Percentiles rank a stretch among this genome's conserved stretches.
phyloP scores from a whole-genome alignment of 441 rosid genomes.

The Mallotus japonicus region DNA sequence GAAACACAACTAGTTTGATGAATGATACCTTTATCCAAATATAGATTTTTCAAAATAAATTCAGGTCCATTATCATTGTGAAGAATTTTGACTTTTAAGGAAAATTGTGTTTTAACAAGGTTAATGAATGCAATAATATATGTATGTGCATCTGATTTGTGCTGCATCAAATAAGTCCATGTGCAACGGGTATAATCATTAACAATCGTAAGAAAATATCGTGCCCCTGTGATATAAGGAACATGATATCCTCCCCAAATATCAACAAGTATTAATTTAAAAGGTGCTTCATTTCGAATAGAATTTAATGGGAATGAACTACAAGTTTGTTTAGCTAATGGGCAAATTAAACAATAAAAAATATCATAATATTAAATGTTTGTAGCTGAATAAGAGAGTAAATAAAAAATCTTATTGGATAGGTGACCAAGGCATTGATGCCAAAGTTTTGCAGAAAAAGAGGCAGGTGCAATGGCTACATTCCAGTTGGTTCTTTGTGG shows the following conservation, averaged over 20 bases:
- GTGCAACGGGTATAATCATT: neutral
- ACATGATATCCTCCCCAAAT: neutral
- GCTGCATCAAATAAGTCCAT: neutral
- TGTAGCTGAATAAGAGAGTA: neutral
- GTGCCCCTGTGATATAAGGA: neutral
- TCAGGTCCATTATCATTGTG: neutral
- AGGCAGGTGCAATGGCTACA: no score
- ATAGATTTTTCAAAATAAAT: no score
- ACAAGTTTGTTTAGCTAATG: neutral
- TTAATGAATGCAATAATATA: neutral
- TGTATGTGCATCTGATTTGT: neutral
- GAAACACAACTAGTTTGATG: neutral
- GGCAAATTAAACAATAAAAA: no score
- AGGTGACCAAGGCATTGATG: neutral
- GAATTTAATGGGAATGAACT: neutral
- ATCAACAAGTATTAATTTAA: neutral
- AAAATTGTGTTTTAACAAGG: neutral
- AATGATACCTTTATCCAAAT: neutral
- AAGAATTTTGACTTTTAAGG: neutral
- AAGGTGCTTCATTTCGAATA: neutral
- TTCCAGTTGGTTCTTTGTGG: no score
- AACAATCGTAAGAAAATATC: neutral
- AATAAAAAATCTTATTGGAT: neutral
- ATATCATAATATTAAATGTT: neutral
- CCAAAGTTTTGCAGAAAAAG: no score